Conservation (phyloP, 2,329 filamentous ascomycete species). For the Claviceps purpurea region DNA sequence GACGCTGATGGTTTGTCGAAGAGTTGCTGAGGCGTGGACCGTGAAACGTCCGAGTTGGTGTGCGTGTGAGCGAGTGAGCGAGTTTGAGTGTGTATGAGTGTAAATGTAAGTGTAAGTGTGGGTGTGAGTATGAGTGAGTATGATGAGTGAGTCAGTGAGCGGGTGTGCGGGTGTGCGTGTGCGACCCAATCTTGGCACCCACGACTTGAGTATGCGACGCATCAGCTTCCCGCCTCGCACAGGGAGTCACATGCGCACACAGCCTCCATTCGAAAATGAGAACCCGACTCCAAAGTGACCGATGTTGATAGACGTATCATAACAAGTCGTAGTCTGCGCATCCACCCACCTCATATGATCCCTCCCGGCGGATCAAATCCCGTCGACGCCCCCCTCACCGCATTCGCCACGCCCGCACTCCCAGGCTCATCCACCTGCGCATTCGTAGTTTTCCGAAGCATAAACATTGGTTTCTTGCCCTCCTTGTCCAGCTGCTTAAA, state of each 20-base stretch:
- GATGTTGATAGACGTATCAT: no score
- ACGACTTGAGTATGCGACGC: no score
- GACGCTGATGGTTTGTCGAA: not conserved
- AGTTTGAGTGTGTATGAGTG: not conserved
- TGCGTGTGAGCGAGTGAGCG: not conserved
- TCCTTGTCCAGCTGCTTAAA: conserved; percentile 97
- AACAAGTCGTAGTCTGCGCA: not conserved
- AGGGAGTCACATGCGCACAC: no score
- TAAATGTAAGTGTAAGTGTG: not conserved
- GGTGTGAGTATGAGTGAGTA: not conserved
- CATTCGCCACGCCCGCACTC: conserved; percentile 37
- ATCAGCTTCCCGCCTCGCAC: no score
- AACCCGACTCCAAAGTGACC: no score
- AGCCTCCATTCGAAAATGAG: no score
- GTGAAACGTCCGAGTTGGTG: not conserved
- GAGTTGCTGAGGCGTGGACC: not conserved
- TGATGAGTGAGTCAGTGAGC: not conserved
- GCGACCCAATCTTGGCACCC: no score
- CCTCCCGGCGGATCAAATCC: conserved; percentile 46
- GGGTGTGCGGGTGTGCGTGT: no score
- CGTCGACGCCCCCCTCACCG: conserved; percentile 29
- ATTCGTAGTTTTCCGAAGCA: conserved; percentile 62
- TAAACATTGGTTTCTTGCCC: conserved; percentile 98
- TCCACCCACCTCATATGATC: conserved; percentile 32
- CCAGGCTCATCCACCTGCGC: conserved; percentile 39